Evolutionary conservation across 768 basidiomycete species (phyloP), one percentile per base, ranked within the genome.

Genomic region (Pisolithus marmoratus): DNA sequence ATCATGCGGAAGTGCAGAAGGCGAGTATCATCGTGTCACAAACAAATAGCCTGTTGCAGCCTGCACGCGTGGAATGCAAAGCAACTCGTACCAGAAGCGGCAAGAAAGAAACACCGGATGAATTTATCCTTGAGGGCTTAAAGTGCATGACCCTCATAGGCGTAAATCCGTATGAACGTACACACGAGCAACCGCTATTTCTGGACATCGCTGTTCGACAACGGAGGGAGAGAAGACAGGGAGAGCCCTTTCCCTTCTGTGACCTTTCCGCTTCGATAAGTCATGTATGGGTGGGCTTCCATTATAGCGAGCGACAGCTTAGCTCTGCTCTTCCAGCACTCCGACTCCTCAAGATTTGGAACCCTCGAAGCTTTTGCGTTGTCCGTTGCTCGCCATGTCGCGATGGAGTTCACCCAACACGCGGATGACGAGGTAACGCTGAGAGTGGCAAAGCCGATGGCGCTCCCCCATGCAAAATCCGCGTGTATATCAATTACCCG

Each of bases 281-380:
- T 38, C 27, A 42, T n/a, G 49, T 60, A 50, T n/a, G 42, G 8
- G 4, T 19, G 0, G n/a, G 29, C 20, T 37, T 19, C 37, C n/a
- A n/a, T 24, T 5, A 7, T n/a, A 38, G n/a, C 22, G 6, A 37
- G n/a, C 36, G 42, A 7, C 11, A 9, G n/a, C 49, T 19, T 51
- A n/a, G 49, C 44, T 8, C 45, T 24, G 37, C 22, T 40, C 29
- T 5, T 22, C 7, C 54, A 88, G 85, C 74, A 64, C 52, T 72
- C 84, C 4, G 61, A 66, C 17, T 50, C 60, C 0, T 78, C 85
- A 0, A 67, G 72, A 0, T 87, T 74, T 60, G 66, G 78, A 22
- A 91, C 88, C 0, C 68, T 91, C 38, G 89, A 92, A 63, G 79
- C 86, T 1, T 69, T 91, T n/a, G 75, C 79, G 4, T 80, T 84